A percentile compares a stretch with the other conserved stretches of the same genome.
phyloP scores from a whole-genome alignment of 257 asterid genomes.

The Plantago elongata region DNA sequence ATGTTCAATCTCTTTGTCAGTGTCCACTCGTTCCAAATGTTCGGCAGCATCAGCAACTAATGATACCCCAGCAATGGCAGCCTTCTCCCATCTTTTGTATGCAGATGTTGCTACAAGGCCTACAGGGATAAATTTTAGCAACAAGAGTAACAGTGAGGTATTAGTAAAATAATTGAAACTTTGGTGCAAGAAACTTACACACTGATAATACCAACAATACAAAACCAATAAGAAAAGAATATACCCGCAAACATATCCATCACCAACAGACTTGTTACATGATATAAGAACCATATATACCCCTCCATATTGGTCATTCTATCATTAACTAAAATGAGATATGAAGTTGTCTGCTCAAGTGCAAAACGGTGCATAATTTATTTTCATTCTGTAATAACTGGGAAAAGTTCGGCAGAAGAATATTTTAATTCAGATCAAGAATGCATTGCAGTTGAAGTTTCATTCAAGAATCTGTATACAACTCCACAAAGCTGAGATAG shows the following conservation, averaged over 20 bases:
- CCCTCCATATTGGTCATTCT: background rate
- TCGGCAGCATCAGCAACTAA: slow-evolving; percentile 99
- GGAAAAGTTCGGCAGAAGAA: background rate
- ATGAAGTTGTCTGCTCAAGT: background rate
- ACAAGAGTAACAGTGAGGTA: slow-evolving; percentile 2
- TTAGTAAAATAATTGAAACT: background rate
- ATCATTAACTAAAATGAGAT: background rate
- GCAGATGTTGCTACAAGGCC: slow-evolving; percentile 75
- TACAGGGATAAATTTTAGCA: slow-evolving; percentile 26
- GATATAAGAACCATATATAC: slow-evolving; percentile 16
- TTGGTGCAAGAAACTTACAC: slow-evolving; percentile 2
- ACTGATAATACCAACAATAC: slow-evolving; percentile 8
- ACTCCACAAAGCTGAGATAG: too few relatives aligned
- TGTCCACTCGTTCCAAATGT: slow-evolving; percentile 78
- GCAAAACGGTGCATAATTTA: background rate
- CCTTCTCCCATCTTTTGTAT: slow-evolving; percentile 97
- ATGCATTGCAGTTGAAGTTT: too few relatives aligned
- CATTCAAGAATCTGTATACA: too few relatives aligned
- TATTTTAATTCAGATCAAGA: too few relatives aligned
- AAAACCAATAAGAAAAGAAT: background rate
- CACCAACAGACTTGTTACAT: slow-evolving; percentile 1
- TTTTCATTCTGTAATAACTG: background rate
- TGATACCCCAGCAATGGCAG: slow-evolving; percentile 98
- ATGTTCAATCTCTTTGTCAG: slow-evolving; percentile 54
- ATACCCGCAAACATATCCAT: background rate